Conservation (phyloP, 176 grass and related monocot genomes). For the Aegilops umbellulata region DNA sequence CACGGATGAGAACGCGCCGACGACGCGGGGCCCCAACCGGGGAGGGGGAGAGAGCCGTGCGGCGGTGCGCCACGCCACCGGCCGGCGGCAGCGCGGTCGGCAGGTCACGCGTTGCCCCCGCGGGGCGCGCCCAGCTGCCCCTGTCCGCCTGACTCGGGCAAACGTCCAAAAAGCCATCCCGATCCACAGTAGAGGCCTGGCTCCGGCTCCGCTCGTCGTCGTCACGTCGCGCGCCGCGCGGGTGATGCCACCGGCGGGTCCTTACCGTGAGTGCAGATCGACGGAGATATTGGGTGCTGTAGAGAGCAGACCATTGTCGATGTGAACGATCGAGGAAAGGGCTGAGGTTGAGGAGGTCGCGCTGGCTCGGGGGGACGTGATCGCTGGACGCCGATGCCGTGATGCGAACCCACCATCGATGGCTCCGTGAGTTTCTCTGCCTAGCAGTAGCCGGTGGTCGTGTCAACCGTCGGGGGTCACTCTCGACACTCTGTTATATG, state of each 20-base stretch:
- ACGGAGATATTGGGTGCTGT: not conserved
- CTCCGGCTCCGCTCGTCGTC: not conserved
- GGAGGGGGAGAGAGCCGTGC: not conserved
- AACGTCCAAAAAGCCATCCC: not conserved
- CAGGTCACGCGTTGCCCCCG: not conserved
- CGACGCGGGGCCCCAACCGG: not conserved
- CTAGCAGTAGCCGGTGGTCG: not conserved
- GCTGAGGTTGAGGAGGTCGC: too few species aligned
- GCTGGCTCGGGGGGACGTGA: not conserved
- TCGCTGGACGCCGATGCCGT: not conserved
- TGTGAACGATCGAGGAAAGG: not conserved
- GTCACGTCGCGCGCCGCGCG: not conserved
- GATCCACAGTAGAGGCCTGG: not conserved
- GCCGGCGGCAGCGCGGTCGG: not conserved
- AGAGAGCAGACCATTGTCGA: not conserved
- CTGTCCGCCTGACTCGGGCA: not conserved
- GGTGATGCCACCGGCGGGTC: not conserved
- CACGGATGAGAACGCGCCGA: not conserved
- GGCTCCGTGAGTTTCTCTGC: not conserved
- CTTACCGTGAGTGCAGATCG: not conserved
- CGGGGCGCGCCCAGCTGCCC: not conserved
- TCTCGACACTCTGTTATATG: not conserved
- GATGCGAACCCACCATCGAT: not conserved
- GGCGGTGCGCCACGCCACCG: not conserved
- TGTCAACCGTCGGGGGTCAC: not conserved